These are phyloP conservation scores for Hyaloscypha bicolor DNA, from an alignment of 495 filamentous ascomycete genomes.

Conservation along the genomic window DNA sequence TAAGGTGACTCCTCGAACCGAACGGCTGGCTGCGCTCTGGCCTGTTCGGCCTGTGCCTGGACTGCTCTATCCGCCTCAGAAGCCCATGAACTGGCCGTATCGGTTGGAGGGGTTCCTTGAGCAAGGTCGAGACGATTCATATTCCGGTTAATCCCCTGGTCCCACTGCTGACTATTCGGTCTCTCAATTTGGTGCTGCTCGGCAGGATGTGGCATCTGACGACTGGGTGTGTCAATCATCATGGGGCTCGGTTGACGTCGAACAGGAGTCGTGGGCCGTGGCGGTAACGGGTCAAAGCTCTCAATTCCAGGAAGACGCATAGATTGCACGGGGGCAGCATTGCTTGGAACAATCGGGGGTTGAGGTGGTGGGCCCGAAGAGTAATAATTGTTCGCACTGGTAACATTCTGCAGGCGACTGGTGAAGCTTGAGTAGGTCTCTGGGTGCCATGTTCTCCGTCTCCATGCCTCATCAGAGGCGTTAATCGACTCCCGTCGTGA, in stretches of 20 bases:
- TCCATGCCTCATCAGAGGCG: slow-evolving; percentile 72
- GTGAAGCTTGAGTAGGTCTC: slow-evolving; percentile 55
- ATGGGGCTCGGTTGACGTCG: slow-evolving; percentile 67
- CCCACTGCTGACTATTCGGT: slow-evolving; percentile 69
- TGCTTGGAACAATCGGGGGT: slow-evolving; percentile 53
- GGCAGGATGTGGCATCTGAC: slow-evolving; percentile 32
- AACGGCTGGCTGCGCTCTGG: slow-evolving; percentile 42
- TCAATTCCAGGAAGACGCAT: slow-evolving; percentile 85
- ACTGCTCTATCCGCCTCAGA: slow-evolving; percentile 51
- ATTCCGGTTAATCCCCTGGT: slow-evolving; percentile 73
- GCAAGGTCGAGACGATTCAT: slow-evolving; percentile 72
- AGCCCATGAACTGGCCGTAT: slow-evolving; percentile 55
- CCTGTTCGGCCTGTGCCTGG: slow-evolving; percentile 48
- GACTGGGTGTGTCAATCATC: slow-evolving; percentile 60
- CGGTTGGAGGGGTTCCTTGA: slow-evolving; percentile 50
- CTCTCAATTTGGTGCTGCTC: slow-evolving; percentile 51
- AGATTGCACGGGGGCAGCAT: slow-evolving; percentile 45
- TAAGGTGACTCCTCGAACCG: slow-evolving; percentile 47
- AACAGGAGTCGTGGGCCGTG: slow-evolving; percentile 61
- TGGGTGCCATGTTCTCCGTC: slow-evolving; percentile 88
- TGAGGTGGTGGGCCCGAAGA: slow-evolving; percentile 60
- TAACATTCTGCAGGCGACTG: slow-evolving; percentile 51
- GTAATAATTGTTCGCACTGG: slow-evolving; percentile 56
- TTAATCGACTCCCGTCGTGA: slow-evolving; percentile 66
- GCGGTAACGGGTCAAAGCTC: slow-evolving; percentile 72